A percentile compares a stretch with the other conserved stretches of the same genome.
Conservation (phyloP, 2,329 filamentous ascomycete species). For the Esteya vermicola region DNA sequence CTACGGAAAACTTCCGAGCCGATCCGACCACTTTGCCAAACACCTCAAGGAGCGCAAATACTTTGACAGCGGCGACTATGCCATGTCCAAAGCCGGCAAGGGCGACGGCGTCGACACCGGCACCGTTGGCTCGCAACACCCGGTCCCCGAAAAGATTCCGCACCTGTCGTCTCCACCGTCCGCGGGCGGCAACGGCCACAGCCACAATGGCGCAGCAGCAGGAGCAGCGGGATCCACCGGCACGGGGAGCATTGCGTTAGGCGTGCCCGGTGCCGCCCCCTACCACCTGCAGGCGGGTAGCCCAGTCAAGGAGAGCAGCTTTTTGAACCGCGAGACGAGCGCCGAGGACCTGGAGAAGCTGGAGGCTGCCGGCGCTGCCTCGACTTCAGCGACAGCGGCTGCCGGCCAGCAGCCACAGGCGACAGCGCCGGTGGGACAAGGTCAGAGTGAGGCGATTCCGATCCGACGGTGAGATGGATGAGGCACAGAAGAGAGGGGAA, state of each 20-base stretch:
- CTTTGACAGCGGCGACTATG: conserved; percentile 93
- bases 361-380: conserved; percentile 5
- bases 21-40: conserved; percentile 93
- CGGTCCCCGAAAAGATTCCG: conserved; percentile 87
- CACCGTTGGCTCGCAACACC: conserved; percentile 86
- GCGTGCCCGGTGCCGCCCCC: conserved; percentile 26
- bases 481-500: neutral
- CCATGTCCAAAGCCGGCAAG: conserved; percentile 94
- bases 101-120: conserved; percentile 87
- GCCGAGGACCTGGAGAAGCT: conserved; percentile 32
- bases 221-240: too few species aligned
- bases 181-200: conserved; percentile 14
- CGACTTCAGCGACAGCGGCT: conserved; percentile 1
- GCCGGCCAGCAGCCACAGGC: conserved; percentile 2
- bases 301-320: conserved; percentile 83
- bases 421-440: conserved; percentile 3
- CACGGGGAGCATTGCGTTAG: conserved; percentile 23
- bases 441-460: conserved; percentile 37
- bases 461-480: conserved; percentile 39
- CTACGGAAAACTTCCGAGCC: conserved; percentile 94
- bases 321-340: conserved; percentile 70
- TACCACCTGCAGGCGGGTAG: conserved; percentile 50
- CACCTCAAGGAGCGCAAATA: conserved; percentile 99
- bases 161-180: conserved; percentile 55
- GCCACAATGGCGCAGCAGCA: conserved; percentile 14